A percentile compares a stretch with the other conserved stretches of the same genome.
phyloP scores from a whole-genome alignment of 345 rosid species.

The Hevea brasiliensis region DNA sequence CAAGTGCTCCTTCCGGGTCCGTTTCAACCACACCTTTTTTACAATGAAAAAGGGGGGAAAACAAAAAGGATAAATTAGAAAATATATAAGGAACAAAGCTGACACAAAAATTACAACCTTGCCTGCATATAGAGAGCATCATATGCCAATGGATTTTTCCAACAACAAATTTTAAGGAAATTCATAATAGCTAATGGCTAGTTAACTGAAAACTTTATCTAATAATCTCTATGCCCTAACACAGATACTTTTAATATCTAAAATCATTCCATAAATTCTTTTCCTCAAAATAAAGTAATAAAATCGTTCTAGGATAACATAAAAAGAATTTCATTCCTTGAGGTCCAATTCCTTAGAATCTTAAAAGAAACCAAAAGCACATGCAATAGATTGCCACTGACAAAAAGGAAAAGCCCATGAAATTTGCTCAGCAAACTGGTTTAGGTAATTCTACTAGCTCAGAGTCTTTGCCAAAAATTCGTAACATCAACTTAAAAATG shows the following conservation, averaged over 20 bases:
- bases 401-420: too few relatives aligned
- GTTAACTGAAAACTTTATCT: background rate
- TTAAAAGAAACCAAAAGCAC: background rate
- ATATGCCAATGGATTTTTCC: background rate
- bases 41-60: constrained; percentile 1
- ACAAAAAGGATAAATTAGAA: background rate
- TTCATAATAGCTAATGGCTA: background rate
- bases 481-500: background rate
- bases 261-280: background rate
- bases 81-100: background rate
- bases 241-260: background rate
- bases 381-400: background rate
- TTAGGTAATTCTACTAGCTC: background rate
- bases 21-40: constrained; percentile 80
- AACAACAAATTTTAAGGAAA: background rate
- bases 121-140: background rate
- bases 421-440: too few relatives aligned
- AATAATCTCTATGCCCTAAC: background rate
- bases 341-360: background rate
- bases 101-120: background rate
- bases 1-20: constrained; percentile 88
- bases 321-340: background rate
- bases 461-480: background rate
- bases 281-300: background rate
- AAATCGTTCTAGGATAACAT: background rate